A percentile compares a stretch with the other conserved stretches of the same genome.
These are phyloP conservation scores for Lojkania enalia DNA, from an alignment of 2,329 filamentous ascomycete species.

Conservation along the genomic window DNA sequence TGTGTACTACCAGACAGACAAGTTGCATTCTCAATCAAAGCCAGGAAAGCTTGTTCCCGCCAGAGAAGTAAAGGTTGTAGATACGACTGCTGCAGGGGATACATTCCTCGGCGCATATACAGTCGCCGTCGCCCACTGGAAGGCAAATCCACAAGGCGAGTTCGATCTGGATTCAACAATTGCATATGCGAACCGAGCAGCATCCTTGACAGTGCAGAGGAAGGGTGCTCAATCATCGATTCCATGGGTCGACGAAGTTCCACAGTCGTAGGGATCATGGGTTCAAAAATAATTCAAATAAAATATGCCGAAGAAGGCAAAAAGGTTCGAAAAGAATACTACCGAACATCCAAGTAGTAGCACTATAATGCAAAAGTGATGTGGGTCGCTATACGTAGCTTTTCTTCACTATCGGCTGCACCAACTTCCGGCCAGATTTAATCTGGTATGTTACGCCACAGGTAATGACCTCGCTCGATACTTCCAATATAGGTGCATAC, in stretches of 20 bases:
- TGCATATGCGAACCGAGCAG: conserved; percentile 62
- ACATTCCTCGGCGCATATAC: conserved; percentile 92
- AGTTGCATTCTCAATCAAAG: conserved; percentile 48
- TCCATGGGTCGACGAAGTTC: conserved; percentile 63
- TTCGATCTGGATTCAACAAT: conserved; percentile 62
- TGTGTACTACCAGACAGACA: conserved; percentile 50
- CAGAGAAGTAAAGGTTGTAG: conserved; percentile 75
- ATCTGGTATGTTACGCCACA: no score
- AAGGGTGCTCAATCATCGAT: conserved; percentile 68
- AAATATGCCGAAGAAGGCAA: no score
- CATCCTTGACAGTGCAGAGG: conserved; percentile 67
- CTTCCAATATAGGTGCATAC: no score
- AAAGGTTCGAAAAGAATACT: no score
- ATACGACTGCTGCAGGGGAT: conserved; percentile 92
- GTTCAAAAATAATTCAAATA: no score
- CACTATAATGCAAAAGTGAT: no score
- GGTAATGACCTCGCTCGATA: no score
- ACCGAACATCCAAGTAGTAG: no score
- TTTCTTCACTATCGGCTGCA: no score
- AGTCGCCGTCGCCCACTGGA: conserved; percentile 64
- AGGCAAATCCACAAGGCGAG: conserved; percentile 45
- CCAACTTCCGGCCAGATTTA: no score
- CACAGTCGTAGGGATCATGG: conserved; percentile 20
- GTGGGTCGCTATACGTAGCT: no score
- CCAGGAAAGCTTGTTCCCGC: conserved; percentile 59